Evolutionary conservation across 139 green algal species (phyloP).

Genomic region (Yamagishiella unicocca): DNA sequence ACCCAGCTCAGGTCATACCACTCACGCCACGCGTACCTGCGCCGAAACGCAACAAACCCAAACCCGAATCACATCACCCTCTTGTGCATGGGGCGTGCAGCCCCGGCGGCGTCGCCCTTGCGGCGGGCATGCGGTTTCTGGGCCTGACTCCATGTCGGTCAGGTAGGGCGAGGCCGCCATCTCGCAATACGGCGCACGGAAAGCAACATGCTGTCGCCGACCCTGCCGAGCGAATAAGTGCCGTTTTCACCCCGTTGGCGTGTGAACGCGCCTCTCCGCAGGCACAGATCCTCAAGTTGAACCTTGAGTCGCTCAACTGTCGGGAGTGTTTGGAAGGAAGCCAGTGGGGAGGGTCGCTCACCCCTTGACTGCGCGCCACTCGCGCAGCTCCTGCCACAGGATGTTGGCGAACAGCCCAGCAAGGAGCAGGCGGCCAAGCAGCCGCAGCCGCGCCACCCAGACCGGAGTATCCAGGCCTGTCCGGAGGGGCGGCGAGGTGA

Average conservation of each 20-base stretch:
- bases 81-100: too few species aligned
- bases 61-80: too few species aligned
- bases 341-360: neutral
- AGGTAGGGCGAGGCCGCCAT: too few species aligned
- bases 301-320: neutral
- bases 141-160: too few species aligned
- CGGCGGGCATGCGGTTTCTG: too few species aligned
- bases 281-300: neutral
- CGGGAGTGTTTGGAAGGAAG: neutral
- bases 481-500: neutral
- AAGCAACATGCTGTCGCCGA: too few species aligned
- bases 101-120: too few species aligned
- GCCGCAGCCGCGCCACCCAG: slow-evolving; percentile 17
- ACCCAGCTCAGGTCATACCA: slow-evolving; percentile 22
- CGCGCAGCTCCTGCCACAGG: slow-evolving; percentile 1
- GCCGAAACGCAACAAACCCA: too few species aligned
- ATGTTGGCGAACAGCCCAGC: slow-evolving; percentile 23
- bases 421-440: slow-evolving; percentile 25
- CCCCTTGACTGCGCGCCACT: neutral
- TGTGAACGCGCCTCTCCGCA: neutral
- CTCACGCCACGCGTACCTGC: slow-evolving; percentile 15
- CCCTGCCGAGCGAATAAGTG: too few species aligned
- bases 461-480: slow-evolving; percentile 13
- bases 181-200: too few species aligned
- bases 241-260: too few species aligned